Evolutionary conservation across 2,329 filamentous ascomycete genomes (phyloP), one percentile per base, ranked within the genome.

Genomic region (Neopestalotiopsis sp.): DNA sequence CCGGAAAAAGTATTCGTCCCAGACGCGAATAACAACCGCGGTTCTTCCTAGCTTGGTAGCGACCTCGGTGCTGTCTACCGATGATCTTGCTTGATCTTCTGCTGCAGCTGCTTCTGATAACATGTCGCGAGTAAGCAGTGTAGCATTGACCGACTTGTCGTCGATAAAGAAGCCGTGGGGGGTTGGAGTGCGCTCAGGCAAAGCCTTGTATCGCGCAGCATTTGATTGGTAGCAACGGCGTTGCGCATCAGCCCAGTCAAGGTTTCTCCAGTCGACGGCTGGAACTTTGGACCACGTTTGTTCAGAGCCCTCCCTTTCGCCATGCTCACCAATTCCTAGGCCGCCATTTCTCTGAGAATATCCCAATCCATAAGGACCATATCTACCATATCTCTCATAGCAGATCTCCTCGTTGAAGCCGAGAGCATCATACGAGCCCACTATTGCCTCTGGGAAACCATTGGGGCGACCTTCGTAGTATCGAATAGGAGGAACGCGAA

Each of bases 351-450:
- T 90, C 42, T 87, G 84, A 40, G 92, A 93, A 79, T 98, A 98
- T 9, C 95, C 95, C 70, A 94, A 89, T 0, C 95, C 95, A 74
- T 99, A 99, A 0, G 95, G 93, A 0, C 94, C 95, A 38, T 96
- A 89, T 71, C 94, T 89, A 3, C 95, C 95, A 77, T 93, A 97
- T 1, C 96, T 88, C 74, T 99, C 96, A 77, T 97, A 98, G 82
- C 96, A 99, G 61, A 98, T 89, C 75, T 97, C 92, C 73, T 97
- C 89, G 20, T 92, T 89, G 45, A 98, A 83, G 0, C 90, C 91
- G 13, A 98, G 81, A 56, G 95, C 80, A 10, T 94, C 90, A 75
- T 97, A 95, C 0, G 94, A 97, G n/a, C 96, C 96, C 76, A 95
- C 88, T 2, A 93, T 89, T 69, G 94, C 89, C 63, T 96, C 89